Percentiles rank a stretch among this genome's conserved stretches.
These are phyloP conservation scores for Tolypocladium ophioglossoides DNA, from an alignment of 2,329 filamentous ascomycete species.

Conservation along the genomic window DNA sequence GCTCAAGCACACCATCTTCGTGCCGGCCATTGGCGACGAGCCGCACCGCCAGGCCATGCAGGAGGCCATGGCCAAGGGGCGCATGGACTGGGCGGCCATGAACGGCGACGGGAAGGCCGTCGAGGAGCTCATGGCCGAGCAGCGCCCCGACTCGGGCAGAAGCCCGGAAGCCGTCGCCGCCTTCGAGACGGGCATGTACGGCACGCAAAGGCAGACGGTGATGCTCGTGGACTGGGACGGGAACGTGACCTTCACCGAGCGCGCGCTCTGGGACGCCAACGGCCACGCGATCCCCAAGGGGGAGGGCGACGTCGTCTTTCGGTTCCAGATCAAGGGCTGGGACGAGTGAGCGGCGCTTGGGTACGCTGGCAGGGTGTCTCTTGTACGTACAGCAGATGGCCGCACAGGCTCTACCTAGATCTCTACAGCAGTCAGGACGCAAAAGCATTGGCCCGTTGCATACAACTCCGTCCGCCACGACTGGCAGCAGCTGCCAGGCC, in stretches of 20 bases:
- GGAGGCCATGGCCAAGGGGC: conserved; percentile 26
- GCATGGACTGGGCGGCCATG: conserved; percentile 20
- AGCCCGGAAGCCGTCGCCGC: conserved; percentile 18
- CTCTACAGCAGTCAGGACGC: neutral
- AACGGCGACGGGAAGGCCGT: conserved; percentile 26
- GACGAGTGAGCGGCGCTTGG: conserved; percentile 12
- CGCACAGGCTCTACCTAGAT: neutral
- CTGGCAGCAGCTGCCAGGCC: neutral
- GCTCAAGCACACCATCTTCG: conserved; percentile 50
- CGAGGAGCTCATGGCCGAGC: conserved; percentile 23
- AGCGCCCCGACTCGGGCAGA: conserved; percentile 25
- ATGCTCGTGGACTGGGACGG: conserved; percentile 53
- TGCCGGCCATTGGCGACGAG: conserved; percentile 45
- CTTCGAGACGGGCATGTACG: conserved; percentile 51
- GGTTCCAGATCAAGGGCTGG: conserved; percentile 47
- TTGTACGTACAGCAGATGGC: neutral
- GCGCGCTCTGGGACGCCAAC: conserved; percentile 48
- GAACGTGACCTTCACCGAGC: conserved; percentile 47
- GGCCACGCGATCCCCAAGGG: conserved; percentile 44
- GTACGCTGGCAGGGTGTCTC: too few relatives aligned
- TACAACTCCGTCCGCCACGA: too few relatives aligned
- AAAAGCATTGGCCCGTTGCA: neutral
- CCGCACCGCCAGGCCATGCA: conserved; percentile 34
- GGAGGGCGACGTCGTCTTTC: conserved; percentile 43
- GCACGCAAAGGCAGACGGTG: conserved; percentile 54